Conservation (phyloP, 805 yeast genomes). For the Suhomyces kilbournensis region DNA sequence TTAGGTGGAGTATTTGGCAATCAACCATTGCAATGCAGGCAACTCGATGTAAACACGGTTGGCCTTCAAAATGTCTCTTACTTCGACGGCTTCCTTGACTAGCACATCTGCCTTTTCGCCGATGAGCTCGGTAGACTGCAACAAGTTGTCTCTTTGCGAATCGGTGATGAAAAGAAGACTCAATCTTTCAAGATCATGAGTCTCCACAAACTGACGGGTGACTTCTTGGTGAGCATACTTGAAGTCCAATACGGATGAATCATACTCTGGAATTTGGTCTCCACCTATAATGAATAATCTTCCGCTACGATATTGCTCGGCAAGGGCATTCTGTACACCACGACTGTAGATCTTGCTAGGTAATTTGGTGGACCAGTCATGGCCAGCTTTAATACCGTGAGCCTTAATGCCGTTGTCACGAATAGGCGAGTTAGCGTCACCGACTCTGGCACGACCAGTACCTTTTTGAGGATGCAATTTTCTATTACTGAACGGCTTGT, state of each 20-base stretch:
- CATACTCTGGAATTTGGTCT: slow-evolving; percentile 9
- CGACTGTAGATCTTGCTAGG: slow-evolving; percentile 68
- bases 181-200: slow-evolving; percentile 48
- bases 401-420: slow-evolving; percentile 89
- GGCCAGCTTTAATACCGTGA: slow-evolving; percentile 85
- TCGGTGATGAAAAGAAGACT: slow-evolving; percentile 68
- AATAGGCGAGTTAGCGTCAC: slow-evolving; percentile 93
- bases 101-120: slow-evolving; percentile 60
- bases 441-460: slow-evolving; percentile 90
- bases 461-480: slow-evolving; percentile 91
- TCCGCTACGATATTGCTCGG: slow-evolving; percentile 76
- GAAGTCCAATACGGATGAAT: slow-evolving; percentile 31
- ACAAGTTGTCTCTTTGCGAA: slow-evolving; percentile 56
- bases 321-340: slow-evolving; percentile 80
- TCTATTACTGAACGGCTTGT: slow-evolving; percentile 78
- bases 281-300: slow-evolving; percentile 68
- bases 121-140: slow-evolving; percentile 52
- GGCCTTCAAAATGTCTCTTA: slow-evolving; percentile 80
- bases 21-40: slow-evolving; percentile 63
- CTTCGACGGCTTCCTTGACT: slow-evolving; percentile 74
- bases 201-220: slow-evolving; percentile 47
- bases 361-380: slow-evolving; percentile 77
- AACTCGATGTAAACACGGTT: slow-evolving; percentile 71
- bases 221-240: slow-evolving; percentile 42
- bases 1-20: slow-evolving; percentile 27